Evolutionary conservation across 23 red algal genomes (phyloP), one percentile per base, ranked within the genome.

Genomic region (Gracilaria vermiculophylla): DNA sequence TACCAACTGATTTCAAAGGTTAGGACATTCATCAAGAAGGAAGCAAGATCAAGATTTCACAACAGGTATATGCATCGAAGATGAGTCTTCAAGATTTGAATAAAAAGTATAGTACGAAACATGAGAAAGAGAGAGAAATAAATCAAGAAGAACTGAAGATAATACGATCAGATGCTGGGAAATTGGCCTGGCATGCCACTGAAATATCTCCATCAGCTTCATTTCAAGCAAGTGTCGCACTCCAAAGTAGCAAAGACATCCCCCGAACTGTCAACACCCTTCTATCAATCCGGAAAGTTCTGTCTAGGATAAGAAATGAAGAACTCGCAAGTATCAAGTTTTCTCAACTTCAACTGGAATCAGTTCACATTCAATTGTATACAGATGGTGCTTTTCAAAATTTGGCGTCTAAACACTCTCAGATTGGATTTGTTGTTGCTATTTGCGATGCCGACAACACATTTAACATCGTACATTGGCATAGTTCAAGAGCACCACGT

Each of bases 1-100:
- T 33, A 3, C 78, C 54, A 14, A 82, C 48, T 0, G 78, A 82
- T 10, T 82, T 62, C 31, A 82, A 82, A 82, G 53, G 52, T 8
- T 16, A 64, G 3, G 52, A 64, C 0, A 65, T 82, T 17, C 6
- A n/a, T 3, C 41, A n/a, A n/a, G 32, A 57, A 0, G 20, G 9
- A 3, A 37, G 15, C 3, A 25, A 36, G 8, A 39, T 82, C 24
- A 62, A 11, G 10, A 60, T 82, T 27, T 61, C 78, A 2, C 32
- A 82, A 40, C 62, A 24, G 9, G 2, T 27, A 1, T 82, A 82
- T 13, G 54, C 36, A 11, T 16, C 3, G 1, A 73, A 41, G 5
- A 21, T 23, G 7, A 1, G 1, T 32, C 4, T 49, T 5, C 37
- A 2, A n/a, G n/a, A n/a, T n/a, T n/a, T n/a, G n/a, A n/a, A n/a